A percentile compares a stretch with the other conserved stretches of the same genome.
These are phyloP conservation scores for Flaveria robusta DNA, from an alignment of 129 eudicot genomes.

Conservation along the genomic window DNA sequence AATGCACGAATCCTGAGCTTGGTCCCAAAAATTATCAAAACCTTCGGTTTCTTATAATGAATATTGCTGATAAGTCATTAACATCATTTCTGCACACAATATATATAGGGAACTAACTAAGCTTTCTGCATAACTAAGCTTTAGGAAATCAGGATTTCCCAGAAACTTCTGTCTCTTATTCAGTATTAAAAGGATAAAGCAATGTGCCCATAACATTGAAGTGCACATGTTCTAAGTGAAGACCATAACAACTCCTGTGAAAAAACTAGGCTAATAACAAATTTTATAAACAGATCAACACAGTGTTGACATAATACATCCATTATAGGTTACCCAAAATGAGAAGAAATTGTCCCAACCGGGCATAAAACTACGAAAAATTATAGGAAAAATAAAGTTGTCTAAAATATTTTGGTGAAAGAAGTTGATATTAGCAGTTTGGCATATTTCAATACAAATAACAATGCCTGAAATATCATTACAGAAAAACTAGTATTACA, in stretches of 20 bases:
- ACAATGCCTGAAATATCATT: not conserved
- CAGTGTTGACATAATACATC: not conserved
- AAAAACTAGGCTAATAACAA: not conserved
- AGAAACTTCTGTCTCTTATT: not conserved
- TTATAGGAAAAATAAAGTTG: not conserved
- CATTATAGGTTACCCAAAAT: not conserved
- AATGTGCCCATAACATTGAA: not conserved
- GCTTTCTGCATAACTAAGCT: not conserved
- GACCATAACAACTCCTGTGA: not conserved
- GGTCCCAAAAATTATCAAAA: not conserved
- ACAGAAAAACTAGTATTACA: conserved; percentile 19
- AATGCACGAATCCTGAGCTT: not conserved
- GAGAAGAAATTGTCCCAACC: not conserved
- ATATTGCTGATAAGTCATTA: not conserved
- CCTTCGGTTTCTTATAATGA: not conserved
- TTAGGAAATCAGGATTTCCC: not conserved
- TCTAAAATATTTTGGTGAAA: conserved; percentile 9
- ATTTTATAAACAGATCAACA: not conserved
- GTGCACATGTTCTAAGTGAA: not conserved
- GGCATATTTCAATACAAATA: conserved; percentile 9
- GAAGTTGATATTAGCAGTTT: not conserved
- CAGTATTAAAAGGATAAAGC: not conserved
- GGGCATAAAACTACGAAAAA: not conserved
- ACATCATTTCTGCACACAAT: not conserved
- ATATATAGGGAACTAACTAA: not conserved